Percentiles rank a stretch among this genome's conserved stretches.
phyloP scores from a whole-genome alignment of 257 asterid species.

The Primulina tabacum region DNA sequence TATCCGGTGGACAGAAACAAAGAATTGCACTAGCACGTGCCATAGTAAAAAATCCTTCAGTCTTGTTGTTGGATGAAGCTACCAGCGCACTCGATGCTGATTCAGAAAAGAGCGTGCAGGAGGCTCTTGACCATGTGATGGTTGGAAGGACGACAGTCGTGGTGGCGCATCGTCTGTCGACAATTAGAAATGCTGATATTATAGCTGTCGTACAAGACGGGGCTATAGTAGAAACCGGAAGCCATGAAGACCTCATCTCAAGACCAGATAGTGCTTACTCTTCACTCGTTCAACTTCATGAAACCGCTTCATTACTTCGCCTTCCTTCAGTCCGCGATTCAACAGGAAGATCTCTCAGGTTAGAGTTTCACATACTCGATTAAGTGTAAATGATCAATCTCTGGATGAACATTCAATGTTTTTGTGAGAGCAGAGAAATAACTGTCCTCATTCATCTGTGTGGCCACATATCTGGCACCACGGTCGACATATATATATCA shows the following conservation, averaged over 20 bases:
- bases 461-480: too few species aligned
- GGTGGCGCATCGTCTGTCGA: slow-evolving; percentile 92
- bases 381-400: too few species aligned
- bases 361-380: neutral
- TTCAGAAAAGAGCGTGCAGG: slow-evolving; percentile 91
- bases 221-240: slow-evolving; percentile 72
- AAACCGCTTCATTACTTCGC: slow-evolving; percentile 58
- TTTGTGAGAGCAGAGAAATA: too few species aligned
- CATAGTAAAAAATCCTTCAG: slow-evolving; percentile 80
- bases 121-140: slow-evolving; percentile 96
- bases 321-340: slow-evolving; percentile 43
- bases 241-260: slow-evolving; percentile 86
- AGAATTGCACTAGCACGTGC: slow-evolving; percentile 93
- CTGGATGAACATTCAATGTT: too few species aligned
- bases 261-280: slow-evolving; percentile 74
- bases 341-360: slow-evolving; percentile 70
- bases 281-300: slow-evolving; percentile 86
- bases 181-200: slow-evolving; percentile 80
- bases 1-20: slow-evolving; percentile 97
- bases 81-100: slow-evolving; percentile 98
- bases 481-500: too few species aligned
- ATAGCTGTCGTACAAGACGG: slow-evolving; percentile 88
- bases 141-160: slow-evolving; percentile 86
- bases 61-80: slow-evolving; percentile 90
- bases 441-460: too few species aligned